Evolutionary conservation across 2,329 filamentous ascomycete species (phyloP), one percentile per base, ranked within the genome.

Genomic region (Fusarium armeniacum): DNA sequence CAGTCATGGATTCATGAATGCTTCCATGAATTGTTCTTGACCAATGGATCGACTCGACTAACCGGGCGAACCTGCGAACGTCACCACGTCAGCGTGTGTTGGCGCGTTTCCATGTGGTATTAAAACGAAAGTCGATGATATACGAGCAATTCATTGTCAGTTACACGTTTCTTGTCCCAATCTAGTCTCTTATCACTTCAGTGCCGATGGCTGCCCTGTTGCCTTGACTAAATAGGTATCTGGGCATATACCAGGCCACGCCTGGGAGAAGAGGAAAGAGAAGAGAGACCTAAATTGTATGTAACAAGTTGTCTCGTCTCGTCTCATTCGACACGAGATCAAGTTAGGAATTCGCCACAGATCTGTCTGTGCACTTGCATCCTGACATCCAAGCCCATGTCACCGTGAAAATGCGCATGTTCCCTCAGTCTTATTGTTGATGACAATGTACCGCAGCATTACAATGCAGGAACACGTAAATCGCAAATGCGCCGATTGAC

Each of bases 391-490:
- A 52, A 41, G 28, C 12, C 28, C 26, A 20, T 20, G 11, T 40
- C 24, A 12, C 28, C 24, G 24, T 41, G 35, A 52, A 30, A 22
- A 20, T n/a, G 5, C 20, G 13, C n/a, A 52, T 24, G 18, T 40
- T 13, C 15, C 13, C 26, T n/a, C n/a, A n/a, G 24, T 51, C 22
- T 51, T 40, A 32, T 36, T 36, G 22, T 50, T n/a, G 47, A 50
- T 28, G 10, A 16, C 10, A 32, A 18, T 36, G 22, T 28, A 38
- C 12, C 20, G 49, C n/a, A 40, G n/a, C 33, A 36, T 26, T 11
- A 12, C n/a, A 30, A 52, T 52, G 49, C 49, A 52, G 49, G 49
- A 52, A 52, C 49, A 28, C n/a, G 47, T 18, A 20, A 36, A 41
- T 32, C 22, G 46, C 46, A 33, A n/a, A 11, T 35, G 46, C 32